Conservation (phyloP, 306 rosid species). For the Quercus bicolor region DNA sequence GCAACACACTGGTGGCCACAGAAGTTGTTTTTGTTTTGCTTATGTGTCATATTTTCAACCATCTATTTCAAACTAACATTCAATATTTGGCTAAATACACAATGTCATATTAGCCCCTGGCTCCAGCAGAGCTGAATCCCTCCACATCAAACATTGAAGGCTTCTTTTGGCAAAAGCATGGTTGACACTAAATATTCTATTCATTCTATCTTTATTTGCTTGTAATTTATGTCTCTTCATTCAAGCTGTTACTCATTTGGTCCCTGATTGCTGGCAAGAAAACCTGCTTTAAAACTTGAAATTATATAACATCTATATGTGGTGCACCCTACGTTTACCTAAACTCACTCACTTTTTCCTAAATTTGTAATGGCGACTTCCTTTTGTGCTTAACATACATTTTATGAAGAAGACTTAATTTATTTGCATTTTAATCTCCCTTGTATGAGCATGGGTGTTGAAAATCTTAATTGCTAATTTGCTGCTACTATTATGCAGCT, state of each 20-base stretch:
- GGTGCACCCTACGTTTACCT: not conserved
- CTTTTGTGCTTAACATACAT: not conserved
- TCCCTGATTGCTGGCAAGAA: not conserved
- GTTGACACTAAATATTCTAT: not conserved
- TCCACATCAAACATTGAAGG: not conserved
- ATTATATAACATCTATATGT: not conserved
- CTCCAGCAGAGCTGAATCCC: not conserved
- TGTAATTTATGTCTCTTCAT: not conserved
- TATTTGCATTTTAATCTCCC: conserved; percentile 1
- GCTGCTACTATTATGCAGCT: conserved; percentile 29
- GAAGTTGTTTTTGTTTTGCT: too few relatives aligned
- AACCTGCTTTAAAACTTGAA: not conserved
- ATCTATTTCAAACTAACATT: not conserved
- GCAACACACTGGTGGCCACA: too few relatives aligned
- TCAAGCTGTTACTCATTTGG: not conserved
- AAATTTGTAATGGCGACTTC: not conserved
- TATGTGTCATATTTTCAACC: too few relatives aligned
- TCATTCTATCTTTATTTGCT: not conserved
- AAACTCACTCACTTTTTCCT: not conserved
- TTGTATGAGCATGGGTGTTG: conserved; percentile 5
- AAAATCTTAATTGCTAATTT: conserved; percentile 21
- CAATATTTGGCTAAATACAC: not conserved
- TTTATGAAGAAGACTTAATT: not conserved
- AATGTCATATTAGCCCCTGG: not conserved
- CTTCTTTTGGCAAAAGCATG: not conserved